Percentiles rank a stretch among this genome's conserved stretches.
phyloP scores from a whole-genome alignment of 805 yeast genomes.

The Metschnikowia shivogae region DNA sequence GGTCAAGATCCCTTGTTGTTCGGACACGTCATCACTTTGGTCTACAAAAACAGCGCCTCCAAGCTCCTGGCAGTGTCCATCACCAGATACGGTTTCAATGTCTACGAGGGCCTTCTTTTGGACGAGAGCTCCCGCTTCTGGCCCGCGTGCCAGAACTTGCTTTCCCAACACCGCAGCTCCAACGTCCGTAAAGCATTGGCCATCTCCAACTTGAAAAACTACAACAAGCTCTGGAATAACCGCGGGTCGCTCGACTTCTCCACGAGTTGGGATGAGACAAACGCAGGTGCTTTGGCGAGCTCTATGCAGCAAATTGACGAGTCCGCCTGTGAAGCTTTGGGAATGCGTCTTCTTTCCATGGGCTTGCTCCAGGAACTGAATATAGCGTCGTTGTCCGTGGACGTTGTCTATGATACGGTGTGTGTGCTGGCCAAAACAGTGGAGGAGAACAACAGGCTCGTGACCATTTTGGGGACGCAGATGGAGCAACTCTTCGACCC shows the following conservation, averaged over 20 bases:
- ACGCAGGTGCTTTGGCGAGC: slow-evolving; percentile 78
- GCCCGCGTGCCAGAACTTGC: slow-evolving; percentile 73
- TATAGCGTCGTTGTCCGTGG: slow-evolving; percentile 57
- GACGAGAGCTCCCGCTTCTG: slow-evolving; percentile 55
- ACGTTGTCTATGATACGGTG: slow-evolving; percentile 60
- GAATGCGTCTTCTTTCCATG: slow-evolving; percentile 48
- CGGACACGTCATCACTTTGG: slow-evolving; percentile 44
- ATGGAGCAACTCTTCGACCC: slow-evolving; percentile 88
- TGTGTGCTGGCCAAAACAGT: slow-evolving; percentile 37
- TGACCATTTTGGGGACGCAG: slow-evolving; percentile 76
- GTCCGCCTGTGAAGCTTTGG: slow-evolving; percentile 53
- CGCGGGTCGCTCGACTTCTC: slow-evolving; percentile 39
- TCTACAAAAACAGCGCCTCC: slow-evolving; percentile 46
- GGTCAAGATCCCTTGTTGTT: slow-evolving; percentile 47
- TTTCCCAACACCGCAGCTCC: slow-evolving; percentile 44
- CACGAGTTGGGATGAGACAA: slow-evolving; percentile 62
- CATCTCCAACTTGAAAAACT: slow-evolving; percentile 64
- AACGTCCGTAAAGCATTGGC: slow-evolving; percentile 75
- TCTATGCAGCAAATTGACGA: slow-evolving; percentile 52
- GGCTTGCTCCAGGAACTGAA: slow-evolving; percentile 54
- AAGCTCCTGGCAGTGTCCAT: slow-evolving; percentile 51
- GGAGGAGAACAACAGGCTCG: slow-evolving; percentile 71
- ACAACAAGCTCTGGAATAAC: slow-evolving; percentile 48
- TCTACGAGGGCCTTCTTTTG: slow-evolving; percentile 21
- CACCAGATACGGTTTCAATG: slow-evolving; percentile 63